These are phyloP conservation scores for Lavandula angustifolia DNA, from an alignment of 257 asterid genomes.

Conservation along the genomic window DNA sequence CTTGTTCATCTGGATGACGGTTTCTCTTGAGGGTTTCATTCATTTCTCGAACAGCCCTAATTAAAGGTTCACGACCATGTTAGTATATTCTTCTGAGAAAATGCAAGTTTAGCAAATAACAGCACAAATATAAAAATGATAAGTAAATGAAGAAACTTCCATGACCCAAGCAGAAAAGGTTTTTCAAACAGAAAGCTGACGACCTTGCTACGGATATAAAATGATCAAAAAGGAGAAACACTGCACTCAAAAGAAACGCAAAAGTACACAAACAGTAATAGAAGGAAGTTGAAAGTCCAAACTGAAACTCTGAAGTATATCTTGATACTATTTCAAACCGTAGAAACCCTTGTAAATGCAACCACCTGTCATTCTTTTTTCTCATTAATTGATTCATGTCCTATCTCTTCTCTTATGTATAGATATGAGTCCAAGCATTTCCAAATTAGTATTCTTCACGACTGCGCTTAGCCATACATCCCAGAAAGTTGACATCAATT, in stretches of 20 bases:
- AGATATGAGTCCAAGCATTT: background rate
- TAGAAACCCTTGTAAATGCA: no score
- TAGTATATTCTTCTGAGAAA: constrained; percentile 25
- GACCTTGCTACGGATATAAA: constrained; percentile 20
- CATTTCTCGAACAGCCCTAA: constrained; percentile 87
- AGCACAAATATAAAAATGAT: constrained; percentile 21
- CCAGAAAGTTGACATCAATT: no score
- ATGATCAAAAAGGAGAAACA: constrained; percentile 2
- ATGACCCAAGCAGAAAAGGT: constrained; percentile 2
- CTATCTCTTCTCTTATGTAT: background rate
- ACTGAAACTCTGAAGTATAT: no score
- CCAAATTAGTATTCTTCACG: background rate
- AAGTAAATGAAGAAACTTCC: background rate
- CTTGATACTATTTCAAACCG: no score
- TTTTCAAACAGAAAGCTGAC: constrained; percentile 8
- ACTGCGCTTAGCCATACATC: background rate
- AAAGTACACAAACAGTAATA: background rate
- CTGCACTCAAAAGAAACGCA: constrained; percentile 10
- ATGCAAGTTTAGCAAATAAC: constrained; percentile 23
- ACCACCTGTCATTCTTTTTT: background rate
- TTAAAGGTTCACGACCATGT: constrained; percentile 34
- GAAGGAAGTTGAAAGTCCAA: no score
- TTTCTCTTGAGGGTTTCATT: constrained; percentile 61
- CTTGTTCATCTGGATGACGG: constrained; percentile 56
- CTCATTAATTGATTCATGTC: background rate